These are phyloP conservation scores for Entrophospora sp. DNA, from an alignment of 192 early-diverging fungal species.

Conservation along the genomic window DNA sequence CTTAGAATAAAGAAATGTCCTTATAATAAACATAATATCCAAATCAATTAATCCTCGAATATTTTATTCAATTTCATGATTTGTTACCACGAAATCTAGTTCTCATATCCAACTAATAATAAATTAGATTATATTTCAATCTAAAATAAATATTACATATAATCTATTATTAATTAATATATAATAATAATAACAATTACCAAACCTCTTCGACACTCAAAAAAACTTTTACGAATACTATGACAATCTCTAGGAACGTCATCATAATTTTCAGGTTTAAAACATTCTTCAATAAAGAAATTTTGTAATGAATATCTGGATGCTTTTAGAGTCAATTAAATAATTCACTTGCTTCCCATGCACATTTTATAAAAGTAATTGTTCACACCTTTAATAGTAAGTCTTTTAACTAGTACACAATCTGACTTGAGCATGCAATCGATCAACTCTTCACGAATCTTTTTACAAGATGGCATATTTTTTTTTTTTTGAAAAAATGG, in stretches of 20 bases:
- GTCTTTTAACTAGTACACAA: slow-evolving; percentile 40
- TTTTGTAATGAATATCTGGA: too few relatives aligned
- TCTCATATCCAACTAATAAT: slow-evolving; percentile 7
- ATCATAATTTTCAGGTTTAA: slow-evolving; percentile 38
- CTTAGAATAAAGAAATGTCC: too few relatives aligned
- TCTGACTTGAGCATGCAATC: slow-evolving; percentile 52
- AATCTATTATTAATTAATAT: neutral
- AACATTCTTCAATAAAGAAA: slow-evolving; percentile 33
- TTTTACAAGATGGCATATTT: slow-evolving; percentile 49
- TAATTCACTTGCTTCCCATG: neutral
- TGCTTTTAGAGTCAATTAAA: neutral
- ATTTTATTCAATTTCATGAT: neutral
- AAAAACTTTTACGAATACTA: slow-evolving; percentile 45
- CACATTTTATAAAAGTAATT: neutral
- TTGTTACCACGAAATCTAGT: slow-evolving; percentile 12
- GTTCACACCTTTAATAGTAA: slow-evolving; percentile 25
- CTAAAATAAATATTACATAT: neutral
- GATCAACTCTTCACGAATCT: slow-evolving; percentile 43
- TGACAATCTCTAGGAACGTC: slow-evolving; percentile 44
- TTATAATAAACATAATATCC: too few relatives aligned
- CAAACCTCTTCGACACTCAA: slow-evolving; percentile 48
- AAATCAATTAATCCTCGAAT: too few relatives aligned
- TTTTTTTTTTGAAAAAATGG: neutral
- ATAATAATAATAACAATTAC: slow-evolving; percentile 24
- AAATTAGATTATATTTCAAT: neutral